Percentiles rank a stretch among this genome's conserved stretches.
Conservation (phyloP, 2,329 filamentous ascomycete species). For the Xylariaceae sp. region DNA sequence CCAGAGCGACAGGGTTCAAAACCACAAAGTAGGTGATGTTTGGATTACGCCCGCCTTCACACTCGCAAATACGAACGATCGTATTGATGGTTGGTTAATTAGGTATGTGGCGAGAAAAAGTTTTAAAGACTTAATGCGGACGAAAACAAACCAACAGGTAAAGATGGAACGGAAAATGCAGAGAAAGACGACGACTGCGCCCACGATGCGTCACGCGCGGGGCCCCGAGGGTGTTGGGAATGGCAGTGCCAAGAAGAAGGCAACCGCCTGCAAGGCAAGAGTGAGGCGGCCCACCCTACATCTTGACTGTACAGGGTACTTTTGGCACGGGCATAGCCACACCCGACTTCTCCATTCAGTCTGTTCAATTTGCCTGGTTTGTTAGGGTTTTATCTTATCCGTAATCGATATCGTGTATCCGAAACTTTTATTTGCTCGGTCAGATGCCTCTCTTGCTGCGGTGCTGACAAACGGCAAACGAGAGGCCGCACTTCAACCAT, state of each 20-base stretch:
- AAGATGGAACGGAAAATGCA: not conserved
- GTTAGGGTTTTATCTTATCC: not conserved
- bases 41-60: too few relatives aligned
- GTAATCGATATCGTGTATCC: not conserved
- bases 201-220: constrained; percentile 4
- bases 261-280: constrained; percentile 21
- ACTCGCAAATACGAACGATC: too few relatives aligned
- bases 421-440: not conserved
- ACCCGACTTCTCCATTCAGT: not conserved
- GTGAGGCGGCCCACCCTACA: constrained; percentile 13
- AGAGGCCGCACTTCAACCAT: too few relatives aligned
- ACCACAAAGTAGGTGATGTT: too few relatives aligned
- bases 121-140: too few relatives aligned
- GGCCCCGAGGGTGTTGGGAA: not conserved
- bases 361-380: not conserved
- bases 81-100: too few relatives aligned
- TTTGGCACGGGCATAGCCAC: constrained; percentile 5
- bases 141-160: too few relatives aligned
- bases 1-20: too few relatives aligned
- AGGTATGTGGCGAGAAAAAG: too few relatives aligned
- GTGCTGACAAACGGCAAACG: too few relatives aligned
- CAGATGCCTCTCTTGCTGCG: too few relatives aligned
- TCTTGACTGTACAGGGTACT: constrained; percentile 3
- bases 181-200: not conserved
- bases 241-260: constrained; percentile 18